Conservation (phyloP, 305 asterid species). For the Fraxinus sp. region DNA sequence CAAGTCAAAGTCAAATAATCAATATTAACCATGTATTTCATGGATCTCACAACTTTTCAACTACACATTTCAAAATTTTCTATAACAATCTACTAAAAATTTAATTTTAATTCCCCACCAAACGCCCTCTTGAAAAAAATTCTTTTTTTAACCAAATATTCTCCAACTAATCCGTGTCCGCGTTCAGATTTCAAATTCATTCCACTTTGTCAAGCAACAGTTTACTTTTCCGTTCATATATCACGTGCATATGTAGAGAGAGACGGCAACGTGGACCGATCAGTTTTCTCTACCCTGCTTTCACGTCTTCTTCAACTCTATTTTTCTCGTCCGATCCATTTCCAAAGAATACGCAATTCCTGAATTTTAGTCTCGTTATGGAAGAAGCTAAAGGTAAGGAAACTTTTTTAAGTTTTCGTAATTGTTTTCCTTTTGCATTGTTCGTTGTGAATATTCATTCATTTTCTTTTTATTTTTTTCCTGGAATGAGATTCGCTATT, state of each 20-base stretch:
- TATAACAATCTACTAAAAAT: no score
- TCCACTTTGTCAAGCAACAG: background rate
- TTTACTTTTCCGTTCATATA: background rate
- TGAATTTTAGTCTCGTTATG: conserved; percentile 28
- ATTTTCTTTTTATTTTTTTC: background rate
- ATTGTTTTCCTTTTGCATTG: background rate
- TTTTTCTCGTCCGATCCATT: background rate
- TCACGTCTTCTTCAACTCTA: background rate
- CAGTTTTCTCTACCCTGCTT: background rate
- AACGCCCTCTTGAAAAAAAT: no score
- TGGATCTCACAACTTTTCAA: no score
- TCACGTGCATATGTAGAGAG: background rate
- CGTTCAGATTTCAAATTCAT: background rate
- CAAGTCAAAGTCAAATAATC: no score
- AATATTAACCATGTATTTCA: no score
- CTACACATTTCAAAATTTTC: no score
- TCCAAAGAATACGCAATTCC: background rate
- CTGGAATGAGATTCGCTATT: background rate
- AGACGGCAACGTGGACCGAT: background rate
- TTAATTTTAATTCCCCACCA: no score
- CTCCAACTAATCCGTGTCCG: no score
- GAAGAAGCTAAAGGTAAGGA: conserved; percentile 45
- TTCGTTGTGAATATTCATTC: background rate
- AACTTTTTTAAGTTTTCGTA: background rate
- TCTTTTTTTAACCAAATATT: no score